Conservation (phyloP, 768 basidiomycete genomes). For the Lactifluus volemus region DNA sequence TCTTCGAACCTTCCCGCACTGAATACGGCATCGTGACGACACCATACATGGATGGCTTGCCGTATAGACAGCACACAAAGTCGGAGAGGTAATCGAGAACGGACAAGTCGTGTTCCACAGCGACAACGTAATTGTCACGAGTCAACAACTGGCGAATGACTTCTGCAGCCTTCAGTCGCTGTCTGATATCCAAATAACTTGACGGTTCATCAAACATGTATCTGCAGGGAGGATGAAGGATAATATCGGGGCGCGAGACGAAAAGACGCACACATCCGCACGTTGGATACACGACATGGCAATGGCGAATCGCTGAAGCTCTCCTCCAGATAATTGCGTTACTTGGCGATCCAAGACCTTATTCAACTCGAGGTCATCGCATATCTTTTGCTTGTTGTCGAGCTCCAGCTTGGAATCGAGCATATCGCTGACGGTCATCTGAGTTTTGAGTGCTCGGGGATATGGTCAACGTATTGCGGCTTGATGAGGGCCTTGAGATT, state of each 20-base stretch:
- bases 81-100: conserved; percentile 98
- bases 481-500: conserved; percentile 98
- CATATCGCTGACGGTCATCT: conserved; percentile 82
- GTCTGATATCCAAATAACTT: conserved; percentile 93
- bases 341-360: conserved; percentile 83
- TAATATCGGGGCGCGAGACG: background rate
- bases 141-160: conserved; percentile 84
- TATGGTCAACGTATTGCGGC: conserved; percentile 99
- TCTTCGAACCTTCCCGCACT: conserved; percentile 78
- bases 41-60: conserved; percentile 95
- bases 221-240: conserved; percentile 7
- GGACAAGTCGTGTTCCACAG: conserved; percentile 98
- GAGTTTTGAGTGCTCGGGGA: conserved; percentile 94
- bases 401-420: conserved; percentile 83
- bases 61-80: conserved; percentile 96
- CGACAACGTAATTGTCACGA: conserved; percentile 86
- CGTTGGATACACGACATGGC: conserved; percentile 93
- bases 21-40: conserved; percentile 99
- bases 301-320: conserved; percentile 96
- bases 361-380: conserved; percentile 80
- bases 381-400: conserved; percentile 82
- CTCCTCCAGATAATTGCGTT: conserved; percentile 85
- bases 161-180: conserved; percentile 89
- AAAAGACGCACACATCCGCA: conserved; percentile 78
- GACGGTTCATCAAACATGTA: conserved; percentile 99